Evolutionary conservation across 768 basidiomycete species (phyloP).

Genomic region (Rickenella mellea): DNA sequence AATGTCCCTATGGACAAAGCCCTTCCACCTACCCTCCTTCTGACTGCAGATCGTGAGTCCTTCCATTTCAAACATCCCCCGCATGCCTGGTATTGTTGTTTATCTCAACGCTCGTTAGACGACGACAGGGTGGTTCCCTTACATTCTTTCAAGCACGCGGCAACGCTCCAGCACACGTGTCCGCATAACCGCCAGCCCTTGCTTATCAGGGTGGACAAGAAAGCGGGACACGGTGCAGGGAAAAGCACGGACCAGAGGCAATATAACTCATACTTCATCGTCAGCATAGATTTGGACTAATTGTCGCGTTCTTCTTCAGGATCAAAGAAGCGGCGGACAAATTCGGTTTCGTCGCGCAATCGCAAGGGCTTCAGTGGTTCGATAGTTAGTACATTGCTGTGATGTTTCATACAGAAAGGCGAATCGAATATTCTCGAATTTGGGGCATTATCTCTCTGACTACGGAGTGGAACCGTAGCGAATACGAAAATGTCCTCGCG

Average conservation of each 20-base stretch:
- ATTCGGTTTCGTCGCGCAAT: conserved; percentile 67
- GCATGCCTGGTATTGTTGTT: conserved; percentile 1
- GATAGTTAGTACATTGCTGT: conserved; percentile 5
- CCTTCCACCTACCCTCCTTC: conserved; percentile 63
- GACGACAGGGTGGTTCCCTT: conserved; percentile 83
- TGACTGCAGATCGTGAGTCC: conserved; percentile 73
- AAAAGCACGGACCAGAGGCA: conserved; percentile 67
- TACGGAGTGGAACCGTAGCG: not conserved
- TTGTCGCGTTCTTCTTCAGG: conserved; percentile 24
- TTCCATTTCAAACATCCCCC: not conserved
- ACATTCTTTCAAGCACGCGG: conserved; percentile 78
- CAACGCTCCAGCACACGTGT: conserved; percentile 60
- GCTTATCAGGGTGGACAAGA: conserved; percentile 68
- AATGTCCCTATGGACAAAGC: conserved; percentile 54
- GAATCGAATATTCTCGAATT: conserved; percentile 2
- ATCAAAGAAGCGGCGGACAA: conserved; percentile 72
- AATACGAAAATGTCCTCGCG: not conserved
- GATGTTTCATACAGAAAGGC: too few species aligned
- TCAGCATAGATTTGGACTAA: not conserved
- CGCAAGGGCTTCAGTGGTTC: conserved; percentile 40
- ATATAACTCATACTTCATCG: conserved; percentile 4
- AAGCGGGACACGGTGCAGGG: conserved; percentile 74
- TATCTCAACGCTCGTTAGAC: conserved; percentile 39
- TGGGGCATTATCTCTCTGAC: not conserved
- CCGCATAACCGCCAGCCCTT: conserved; percentile 65